Conservation (phyloP, 768 basidiomycete genomes). For the Pulveroboletus sp. region DNA sequence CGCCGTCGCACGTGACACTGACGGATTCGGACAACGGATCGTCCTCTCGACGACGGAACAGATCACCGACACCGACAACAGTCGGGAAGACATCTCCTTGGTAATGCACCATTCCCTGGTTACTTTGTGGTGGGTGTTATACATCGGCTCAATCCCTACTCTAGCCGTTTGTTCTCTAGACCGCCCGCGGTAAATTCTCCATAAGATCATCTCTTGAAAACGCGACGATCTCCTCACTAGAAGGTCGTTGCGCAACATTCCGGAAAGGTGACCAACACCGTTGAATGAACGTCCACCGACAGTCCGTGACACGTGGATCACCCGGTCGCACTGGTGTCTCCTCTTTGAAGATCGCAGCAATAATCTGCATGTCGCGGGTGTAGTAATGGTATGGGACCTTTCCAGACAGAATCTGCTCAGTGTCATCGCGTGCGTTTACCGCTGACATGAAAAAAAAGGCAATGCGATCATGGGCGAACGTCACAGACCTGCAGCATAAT, state of each 20-base stretch:
- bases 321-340: background rate
- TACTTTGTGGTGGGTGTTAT: no score
- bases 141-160: no score
- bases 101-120: no score
- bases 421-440: background rate
- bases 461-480: background rate
- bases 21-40: slow-evolving; percentile 12
- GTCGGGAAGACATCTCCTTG: background rate
- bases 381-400: background rate
- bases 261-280: slow-evolving; percentile 3
- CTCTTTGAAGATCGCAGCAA: background rate
- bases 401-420: slow-evolving; percentile 6
- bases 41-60: slow-evolving; percentile 6
- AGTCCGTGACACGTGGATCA: background rate
- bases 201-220: slow-evolving; percentile 1
- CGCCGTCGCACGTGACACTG: slow-evolving; percentile 27
- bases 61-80: slow-evolving; percentile 3
- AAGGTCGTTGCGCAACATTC: background rate
- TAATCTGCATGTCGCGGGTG: background rate
- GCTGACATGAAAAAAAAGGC: background rate
- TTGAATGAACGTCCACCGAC: background rate
- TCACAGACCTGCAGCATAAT: slow-evolving; percentile 24
- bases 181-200: background rate
- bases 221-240: background rate
- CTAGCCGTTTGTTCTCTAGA: background rate